These are phyloP conservation scores for Pinus taeda DNA, from an alignment of 75 land plant species.

Conservation along the genomic window DNA sequence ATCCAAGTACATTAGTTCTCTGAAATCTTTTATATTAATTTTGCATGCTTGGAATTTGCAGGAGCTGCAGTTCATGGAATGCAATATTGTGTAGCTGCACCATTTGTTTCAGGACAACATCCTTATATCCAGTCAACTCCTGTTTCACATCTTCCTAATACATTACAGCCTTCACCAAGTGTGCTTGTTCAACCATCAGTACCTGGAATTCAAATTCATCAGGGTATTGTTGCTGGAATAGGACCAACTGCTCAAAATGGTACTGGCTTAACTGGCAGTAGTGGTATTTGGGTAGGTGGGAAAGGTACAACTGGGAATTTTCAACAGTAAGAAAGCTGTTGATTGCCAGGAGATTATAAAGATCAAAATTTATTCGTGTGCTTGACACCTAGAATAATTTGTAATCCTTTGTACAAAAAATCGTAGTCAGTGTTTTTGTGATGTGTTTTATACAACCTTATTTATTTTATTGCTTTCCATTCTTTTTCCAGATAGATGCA, in stretches of 20 bases:
- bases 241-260: constrained; percentile 9
- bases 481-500: no score
- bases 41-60: not conserved
- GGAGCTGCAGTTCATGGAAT: constrained; percentile 11
- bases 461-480: no score
- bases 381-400: no score
- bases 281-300: constrained; percentile 13
- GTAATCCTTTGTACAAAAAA: no score
- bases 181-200: constrained; percentile 4
- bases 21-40: no score
- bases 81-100: constrained; percentile 12
- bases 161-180: constrained; percentile 6
- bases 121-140: constrained; percentile 9
- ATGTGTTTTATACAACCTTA: no score
- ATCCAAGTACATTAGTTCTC: no score
- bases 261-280: constrained; percentile 1
- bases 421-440: no score
- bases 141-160: constrained; percentile 8
- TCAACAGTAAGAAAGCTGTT: constrained; percentile 1
- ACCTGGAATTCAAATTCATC: constrained; percentile 11
- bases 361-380: no score
- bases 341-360: no score
- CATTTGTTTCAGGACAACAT: constrained; percentile 13
- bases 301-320: constrained; percentile 10
- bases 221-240: constrained; percentile 6